phyloP scores from a whole-genome alignment of 1,284 basidiomycete genomes.

The Pascua sp. region DNA sequence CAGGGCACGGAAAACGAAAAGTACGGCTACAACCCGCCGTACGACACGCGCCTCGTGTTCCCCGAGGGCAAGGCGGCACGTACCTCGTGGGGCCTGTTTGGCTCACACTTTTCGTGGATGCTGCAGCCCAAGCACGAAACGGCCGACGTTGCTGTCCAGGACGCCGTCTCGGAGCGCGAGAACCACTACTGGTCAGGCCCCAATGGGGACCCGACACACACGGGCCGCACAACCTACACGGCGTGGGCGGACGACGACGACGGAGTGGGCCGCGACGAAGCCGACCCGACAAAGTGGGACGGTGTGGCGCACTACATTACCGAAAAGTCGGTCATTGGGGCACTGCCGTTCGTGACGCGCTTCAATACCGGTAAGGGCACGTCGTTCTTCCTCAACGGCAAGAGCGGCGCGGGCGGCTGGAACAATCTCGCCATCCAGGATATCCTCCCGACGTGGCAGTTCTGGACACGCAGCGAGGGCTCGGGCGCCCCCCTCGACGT shows the following conservation, averaged over 20 bases:
- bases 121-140: neutral
- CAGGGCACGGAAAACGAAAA: neutral
- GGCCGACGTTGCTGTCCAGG: neutral
- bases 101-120: neutral
- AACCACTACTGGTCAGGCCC: neutral
- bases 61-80: neutral
- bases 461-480: neutral
- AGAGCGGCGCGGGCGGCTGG: neutral
- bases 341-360: neutral
- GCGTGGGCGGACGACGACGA: neutral
- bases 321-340: neutral
- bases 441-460: neutral
- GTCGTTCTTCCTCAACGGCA: neutral
- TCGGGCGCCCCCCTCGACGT: neutral
- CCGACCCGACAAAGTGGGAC: neutral
- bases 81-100: neutral
- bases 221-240: neutral
- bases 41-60: neutral
- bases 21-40: neutral
- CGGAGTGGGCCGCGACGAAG: neutral
- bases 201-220: neutral
- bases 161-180: neutral
- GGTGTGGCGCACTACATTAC: conserved; percentile 1
- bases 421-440: neutral
- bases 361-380: neutral